These are phyloP conservation scores for Pyricularia pennisetigena DNA, from an alignment of 2,329 filamentous ascomycete species.

Conservation along the genomic window DNA sequence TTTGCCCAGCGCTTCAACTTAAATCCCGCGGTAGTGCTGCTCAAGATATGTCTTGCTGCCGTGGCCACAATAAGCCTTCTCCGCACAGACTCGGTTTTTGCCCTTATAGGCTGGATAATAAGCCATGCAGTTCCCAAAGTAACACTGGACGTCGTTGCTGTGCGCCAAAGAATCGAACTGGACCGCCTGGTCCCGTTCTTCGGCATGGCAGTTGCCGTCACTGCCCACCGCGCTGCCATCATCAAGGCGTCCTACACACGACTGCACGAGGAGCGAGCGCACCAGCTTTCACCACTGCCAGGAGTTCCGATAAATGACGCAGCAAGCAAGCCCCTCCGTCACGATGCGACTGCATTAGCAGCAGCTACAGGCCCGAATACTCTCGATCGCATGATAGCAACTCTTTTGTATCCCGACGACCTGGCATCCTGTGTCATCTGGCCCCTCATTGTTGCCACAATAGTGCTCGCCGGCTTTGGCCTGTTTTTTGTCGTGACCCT, in stretches of 20 bases:
- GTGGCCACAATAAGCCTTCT: background rate
- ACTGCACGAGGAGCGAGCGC: background rate
- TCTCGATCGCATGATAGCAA: constrained; percentile 7
- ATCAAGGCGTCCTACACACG: background rate
- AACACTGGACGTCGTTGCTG: background rate
- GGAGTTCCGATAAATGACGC: background rate
- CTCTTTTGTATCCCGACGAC: constrained; percentile 8
- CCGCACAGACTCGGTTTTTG: constrained; percentile 2
- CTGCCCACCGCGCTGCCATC: constrained; percentile 5
- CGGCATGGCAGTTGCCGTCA: constrained; percentile 7
- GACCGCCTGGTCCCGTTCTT: constrained; percentile 8
- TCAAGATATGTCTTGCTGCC: background rate
- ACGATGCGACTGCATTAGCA: background rate
- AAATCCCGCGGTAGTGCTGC: constrained; percentile 17
- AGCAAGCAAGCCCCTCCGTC: background rate
- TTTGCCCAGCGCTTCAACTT: constrained; percentile 30
- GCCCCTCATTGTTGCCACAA: constrained; percentile 17
- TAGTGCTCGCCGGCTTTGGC: constrained; percentile 21
- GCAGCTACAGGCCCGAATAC: background rate
- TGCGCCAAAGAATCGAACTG: constrained; percentile 4
- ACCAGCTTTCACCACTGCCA: background rate
- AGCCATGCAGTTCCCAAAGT: background rate
- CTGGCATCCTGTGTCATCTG: constrained; percentile 29
- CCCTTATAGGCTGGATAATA: background rate
- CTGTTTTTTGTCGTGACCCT: constrained; percentile 7